Evolutionary conservation across 352 stramenopile genomes (phyloP), one percentile per base, ranked within the genome.

Genomic region (Phytophthora pluvialis): DNA sequence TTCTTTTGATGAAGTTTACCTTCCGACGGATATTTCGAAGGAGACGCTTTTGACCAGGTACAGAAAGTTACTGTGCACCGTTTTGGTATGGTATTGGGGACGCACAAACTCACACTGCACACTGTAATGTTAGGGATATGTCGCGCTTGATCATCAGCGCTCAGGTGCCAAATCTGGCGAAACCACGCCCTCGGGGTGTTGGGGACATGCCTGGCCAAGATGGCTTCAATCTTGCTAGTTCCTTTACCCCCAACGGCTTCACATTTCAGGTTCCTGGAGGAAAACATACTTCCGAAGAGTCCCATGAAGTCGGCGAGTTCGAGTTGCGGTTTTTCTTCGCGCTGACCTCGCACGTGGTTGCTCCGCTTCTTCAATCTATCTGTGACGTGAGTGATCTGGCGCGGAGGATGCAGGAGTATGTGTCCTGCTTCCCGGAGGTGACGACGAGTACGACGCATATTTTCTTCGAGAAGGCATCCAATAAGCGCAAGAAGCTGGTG

Each of bases 381-480:
- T 72, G 55, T 32, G 51, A 69, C 25, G 32, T 50, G 16, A 46
- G 48, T 28, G 51, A 62, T 31, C 52, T 75, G 8, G 46, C 62
- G 11, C 56, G 62, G 16, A 60, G 50, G 32, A 64, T 75, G 67
- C 63, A 65, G 31, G 56, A 70, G 16, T 77, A 77, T 31, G 54
- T 64, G 42, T 62, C 59, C 12, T 35, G 38, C n/a, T 38, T 60
- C 26, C 69, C 54, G 12, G 64, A 63, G 4, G 58, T 70, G 11
- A 16, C 31, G 11, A 32, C 33, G 4, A 53, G 36, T 15, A 46
- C 36, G 21, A 48, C n/a, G 5, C 63, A 76, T 29, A 53, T 73
- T 18, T 76, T 76, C 21, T 31, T 50, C 18, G 64, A 77, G 3
- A 64, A 9, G 21, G 53, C 33, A 11, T 36, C 25, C 3, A 54